Percentiles rank a stretch among this genome's conserved stretches.
phyloP scores from a whole-genome alignment of 2,329 filamentous ascomycete species.

The Incumbomyces delicatus region DNA sequence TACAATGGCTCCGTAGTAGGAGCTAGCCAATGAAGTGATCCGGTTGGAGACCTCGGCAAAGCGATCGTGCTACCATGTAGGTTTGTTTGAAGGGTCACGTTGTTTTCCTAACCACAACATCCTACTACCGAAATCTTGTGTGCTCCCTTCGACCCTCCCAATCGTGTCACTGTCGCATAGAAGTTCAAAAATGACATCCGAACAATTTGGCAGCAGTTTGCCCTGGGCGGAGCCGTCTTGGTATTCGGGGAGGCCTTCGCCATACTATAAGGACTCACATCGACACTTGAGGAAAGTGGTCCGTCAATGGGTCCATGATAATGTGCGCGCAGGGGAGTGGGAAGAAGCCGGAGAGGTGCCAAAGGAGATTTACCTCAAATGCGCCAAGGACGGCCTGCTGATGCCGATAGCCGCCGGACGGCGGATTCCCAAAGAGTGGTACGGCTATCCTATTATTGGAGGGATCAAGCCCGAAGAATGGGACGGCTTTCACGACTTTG shows the following conservation, averaged over 20 bases:
- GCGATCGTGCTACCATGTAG: too few species aligned
- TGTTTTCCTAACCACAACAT: too few species aligned
- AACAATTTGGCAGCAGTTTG: slow-evolving; percentile 2
- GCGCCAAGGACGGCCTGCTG: slow-evolving; percentile 4
- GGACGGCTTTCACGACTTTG: slow-evolving; percentile 30
- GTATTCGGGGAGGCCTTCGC: slow-evolving; percentile 38
- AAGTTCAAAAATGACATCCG: neutral
- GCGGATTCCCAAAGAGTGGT: slow-evolving; percentile 5
- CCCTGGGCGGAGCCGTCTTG: slow-evolving; percentile 31
- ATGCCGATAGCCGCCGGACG: slow-evolving; percentile 6
- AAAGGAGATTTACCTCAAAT: slow-evolving; percentile 13
- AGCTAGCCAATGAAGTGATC: too few species aligned
- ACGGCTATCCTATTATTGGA: slow-evolving; percentile 17
- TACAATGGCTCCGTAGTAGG: too few species aligned
- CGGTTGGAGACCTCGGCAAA: too few species aligned
- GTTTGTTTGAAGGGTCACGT: too few species aligned
- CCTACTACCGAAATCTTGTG: too few species aligned
- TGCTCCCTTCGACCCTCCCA: too few species aligned
- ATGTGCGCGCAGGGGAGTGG: slow-evolving; percentile 55
- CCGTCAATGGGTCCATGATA: slow-evolving; percentile 49
- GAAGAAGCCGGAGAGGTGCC: slow-evolving; percentile 49
- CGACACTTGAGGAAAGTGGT: slow-evolving; percentile 47
- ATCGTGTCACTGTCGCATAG: too few species aligned
- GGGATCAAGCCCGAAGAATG: slow-evolving; percentile 25
- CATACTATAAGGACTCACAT: slow-evolving; percentile 57